Evolutionary conservation across 306 rosid genomes (phyloP).

Genomic region (Sindora glabra): DNA sequence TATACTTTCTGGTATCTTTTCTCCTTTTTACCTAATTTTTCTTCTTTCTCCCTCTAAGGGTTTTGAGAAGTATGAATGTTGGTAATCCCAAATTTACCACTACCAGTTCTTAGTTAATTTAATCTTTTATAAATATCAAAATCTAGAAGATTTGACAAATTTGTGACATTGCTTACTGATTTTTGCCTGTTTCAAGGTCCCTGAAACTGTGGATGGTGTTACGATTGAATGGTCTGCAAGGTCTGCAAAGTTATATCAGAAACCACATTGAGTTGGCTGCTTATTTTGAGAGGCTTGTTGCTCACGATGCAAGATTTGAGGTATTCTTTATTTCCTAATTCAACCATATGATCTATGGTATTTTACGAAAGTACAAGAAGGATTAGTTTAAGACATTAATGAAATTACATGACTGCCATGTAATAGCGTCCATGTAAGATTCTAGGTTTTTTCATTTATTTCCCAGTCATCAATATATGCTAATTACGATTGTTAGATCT

Average conservation of each 20-base stretch:
- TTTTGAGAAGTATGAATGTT: background rate
- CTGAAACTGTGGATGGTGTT: slow-evolving; percentile 90
- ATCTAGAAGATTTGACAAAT: background rate
- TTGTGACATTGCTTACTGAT: slow-evolving; percentile 8
- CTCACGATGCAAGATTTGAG: slow-evolving; percentile 75
- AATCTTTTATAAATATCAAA: background rate
- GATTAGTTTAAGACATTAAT: no score
- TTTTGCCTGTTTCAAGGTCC: slow-evolving; percentile 40
- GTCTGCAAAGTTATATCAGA: slow-evolving; percentile 59
- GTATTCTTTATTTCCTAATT: slow-evolving; percentile 15
- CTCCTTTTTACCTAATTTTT: background rate
- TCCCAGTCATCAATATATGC: no score
- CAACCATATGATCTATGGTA: background rate
- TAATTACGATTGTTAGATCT: no score
- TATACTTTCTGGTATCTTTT: no score
- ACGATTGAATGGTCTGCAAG: slow-evolving; percentile 81
- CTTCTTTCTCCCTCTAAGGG: background rate
- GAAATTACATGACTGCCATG: no score
- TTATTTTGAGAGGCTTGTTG: slow-evolving; percentile 55
- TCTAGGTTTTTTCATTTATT: background rate
- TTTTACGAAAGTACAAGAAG: no score
- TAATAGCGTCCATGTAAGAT: no score
- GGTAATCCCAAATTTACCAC: background rate
- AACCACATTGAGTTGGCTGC: slow-evolving; percentile 70
- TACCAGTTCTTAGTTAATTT: background rate